A percentile compares a stretch with the other conserved stretches of the same genome.
These are phyloP conservation scores for Bondarzewia mesenterica DNA, from an alignment of 1,284 basidiomycete genomes.

Conservation along the genomic window DNA sequence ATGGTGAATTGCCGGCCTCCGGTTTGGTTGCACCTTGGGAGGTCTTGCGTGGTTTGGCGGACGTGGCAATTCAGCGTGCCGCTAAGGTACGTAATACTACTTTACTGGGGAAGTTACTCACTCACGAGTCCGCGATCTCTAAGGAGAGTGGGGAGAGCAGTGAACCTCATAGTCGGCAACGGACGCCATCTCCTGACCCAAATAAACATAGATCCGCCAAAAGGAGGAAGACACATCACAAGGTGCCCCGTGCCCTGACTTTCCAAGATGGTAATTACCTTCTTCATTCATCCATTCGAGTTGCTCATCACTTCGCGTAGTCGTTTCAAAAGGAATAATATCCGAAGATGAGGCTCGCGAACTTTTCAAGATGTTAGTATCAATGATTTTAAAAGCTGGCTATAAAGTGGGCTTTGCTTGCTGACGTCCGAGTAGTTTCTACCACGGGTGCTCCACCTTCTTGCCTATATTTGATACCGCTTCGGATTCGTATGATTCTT, in stretches of 20 bases:
- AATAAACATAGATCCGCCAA: constrained; percentile 58
- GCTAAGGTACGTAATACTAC: constrained; percentile 46
- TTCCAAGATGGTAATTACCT: constrained; percentile 58
- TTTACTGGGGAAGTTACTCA: constrained; percentile 9
- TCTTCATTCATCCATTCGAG: constrained; percentile 9
- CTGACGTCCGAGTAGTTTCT: constrained; percentile 49
- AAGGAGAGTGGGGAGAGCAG: constrained; percentile 68
- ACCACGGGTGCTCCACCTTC: constrained; percentile 83
- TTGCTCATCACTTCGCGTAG: constrained; percentile 27
- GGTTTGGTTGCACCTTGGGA: constrained; percentile 80
- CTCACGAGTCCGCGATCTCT: constrained; percentile 1
- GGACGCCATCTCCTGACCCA: constrained; percentile 59
- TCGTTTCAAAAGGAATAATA: constrained; percentile 74
- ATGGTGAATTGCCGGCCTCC: constrained; percentile 69
- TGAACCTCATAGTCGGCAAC: constrained; percentile 64
- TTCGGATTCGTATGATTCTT: constrained; percentile 72
- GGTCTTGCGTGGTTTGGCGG: constrained; percentile 70
- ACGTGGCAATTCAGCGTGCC: constrained; percentile 70
- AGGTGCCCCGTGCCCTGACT: constrained; percentile 37
- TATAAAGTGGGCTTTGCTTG: too few relatives aligned
- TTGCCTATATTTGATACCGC: constrained; percentile 77
- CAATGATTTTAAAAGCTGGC: neutral
- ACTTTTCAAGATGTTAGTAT: constrained; percentile 69
- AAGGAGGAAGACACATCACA: constrained; percentile 61
- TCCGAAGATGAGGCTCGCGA: constrained; percentile 76